These are phyloP conservation scores for Pestalotiopsis fici DNA, from an alignment of 2,329 filamentous ascomycete genomes.

Conservation along the genomic window DNA sequence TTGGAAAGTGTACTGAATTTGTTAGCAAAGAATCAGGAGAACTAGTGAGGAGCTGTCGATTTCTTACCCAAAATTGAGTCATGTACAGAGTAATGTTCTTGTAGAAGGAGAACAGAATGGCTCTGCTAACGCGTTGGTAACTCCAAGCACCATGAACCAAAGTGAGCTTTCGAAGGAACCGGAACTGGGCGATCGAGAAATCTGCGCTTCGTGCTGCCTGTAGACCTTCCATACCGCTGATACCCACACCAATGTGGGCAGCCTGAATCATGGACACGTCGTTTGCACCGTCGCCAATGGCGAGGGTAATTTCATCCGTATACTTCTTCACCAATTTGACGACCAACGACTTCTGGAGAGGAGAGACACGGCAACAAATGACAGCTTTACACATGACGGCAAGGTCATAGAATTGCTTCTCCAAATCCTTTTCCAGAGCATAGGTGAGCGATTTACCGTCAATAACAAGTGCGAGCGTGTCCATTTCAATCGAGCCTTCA, in stretches of 20 bases:
- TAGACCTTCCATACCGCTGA: constrained; percentile 94
- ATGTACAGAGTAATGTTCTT: constrained; percentile 99
- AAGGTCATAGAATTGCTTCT: constrained; percentile 90
- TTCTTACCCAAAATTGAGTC: constrained; percentile 96
- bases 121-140: constrained; percentile 95
- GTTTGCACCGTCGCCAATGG: constrained; percentile 96
- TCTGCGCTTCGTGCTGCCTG: constrained; percentile 95
- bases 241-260: constrained; percentile 95
- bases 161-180: constrained; percentile 88
- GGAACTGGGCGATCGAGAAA: constrained; percentile 93
- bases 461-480: constrained; percentile 88
- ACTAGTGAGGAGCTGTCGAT: constrained; percentile 30
- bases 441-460: constrained; percentile 95
- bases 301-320: constrained; percentile 88
- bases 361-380: constrained; percentile 95
- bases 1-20: constrained; percentile 85
- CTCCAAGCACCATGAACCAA: constrained; percentile 97
- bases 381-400: constrained; percentile 98
- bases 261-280: constrained; percentile 99
- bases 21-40: neutral
- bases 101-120: constrained; percentile 98
- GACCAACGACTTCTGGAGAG: constrained; percentile 93
- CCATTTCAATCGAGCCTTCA: constrained; percentile 74
- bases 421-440: constrained; percentile 89
- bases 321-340: constrained; percentile 96